Conservation (phyloP, 2,329 filamentous ascomycete genomes). For the Zelopaecilomyces penicillatus region DNA sequence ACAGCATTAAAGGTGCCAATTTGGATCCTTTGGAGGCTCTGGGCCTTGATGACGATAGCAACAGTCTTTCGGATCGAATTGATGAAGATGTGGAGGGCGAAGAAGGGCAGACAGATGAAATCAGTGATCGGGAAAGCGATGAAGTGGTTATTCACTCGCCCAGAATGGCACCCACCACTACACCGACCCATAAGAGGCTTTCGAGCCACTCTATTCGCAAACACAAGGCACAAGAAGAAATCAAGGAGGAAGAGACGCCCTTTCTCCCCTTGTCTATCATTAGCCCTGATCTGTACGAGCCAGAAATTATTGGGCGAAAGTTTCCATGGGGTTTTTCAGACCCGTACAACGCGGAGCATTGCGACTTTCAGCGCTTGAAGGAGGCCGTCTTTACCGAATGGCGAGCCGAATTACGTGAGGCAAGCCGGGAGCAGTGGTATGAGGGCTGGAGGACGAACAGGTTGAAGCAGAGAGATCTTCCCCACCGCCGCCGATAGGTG, state of each 20-base stretch:
- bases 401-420: constrained; percentile 82
- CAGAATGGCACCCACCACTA: constrained; percentile 20
- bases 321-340: constrained; percentile 98
- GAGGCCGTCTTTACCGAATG: constrained; percentile 91
- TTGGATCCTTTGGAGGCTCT: constrained; percentile 84
- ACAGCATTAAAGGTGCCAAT: constrained; percentile 74
- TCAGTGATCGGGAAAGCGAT: constrained; percentile 22
- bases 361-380: constrained; percentile 85
- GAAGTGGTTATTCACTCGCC: constrained; percentile 31
- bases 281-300: constrained; percentile 86
- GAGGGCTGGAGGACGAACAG: constrained; percentile 82
- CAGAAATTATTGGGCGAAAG: constrained; percentile 67
- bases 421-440: constrained; percentile 88
- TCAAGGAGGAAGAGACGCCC: constrained; percentile 47
- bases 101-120: constrained; percentile 17
- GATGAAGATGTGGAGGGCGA: constrained; percentile 26
- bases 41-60: constrained; percentile 68
- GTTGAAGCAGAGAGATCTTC: constrained; percentile 46
- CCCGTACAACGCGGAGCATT: constrained; percentile 83
- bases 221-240: constrained; percentile 36
- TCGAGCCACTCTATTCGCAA: constrained; percentile 39
- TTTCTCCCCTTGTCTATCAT: constrained; percentile 87
- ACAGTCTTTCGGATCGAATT: constrained; percentile 52
- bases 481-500: constrained; percentile 26
- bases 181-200: constrained; percentile 34